Conservation (phyloP, 1,284 basidiomycete genomes). For the Boletus semigastroideus region DNA sequence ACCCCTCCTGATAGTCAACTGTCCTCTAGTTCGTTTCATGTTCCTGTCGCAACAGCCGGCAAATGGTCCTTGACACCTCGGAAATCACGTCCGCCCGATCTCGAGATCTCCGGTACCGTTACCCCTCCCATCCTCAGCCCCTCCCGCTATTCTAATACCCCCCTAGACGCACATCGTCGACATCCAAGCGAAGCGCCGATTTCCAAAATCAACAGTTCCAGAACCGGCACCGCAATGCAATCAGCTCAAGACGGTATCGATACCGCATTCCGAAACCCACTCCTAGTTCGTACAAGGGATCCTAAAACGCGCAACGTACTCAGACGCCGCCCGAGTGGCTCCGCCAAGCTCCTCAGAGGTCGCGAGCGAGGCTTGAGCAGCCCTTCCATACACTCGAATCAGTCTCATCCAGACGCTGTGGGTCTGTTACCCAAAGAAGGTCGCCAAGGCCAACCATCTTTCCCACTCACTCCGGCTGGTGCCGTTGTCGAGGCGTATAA, state of each 20-base stretch:
- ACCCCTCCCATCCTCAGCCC: slow-evolving; percentile 4
- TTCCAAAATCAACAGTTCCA: neutral
- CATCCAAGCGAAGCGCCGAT: slow-evolving; percentile 17
- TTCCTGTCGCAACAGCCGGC: neutral
- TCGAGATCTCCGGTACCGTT: slow-evolving; percentile 21
- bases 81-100: slow-evolving; percentile 24
- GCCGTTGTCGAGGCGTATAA: slow-evolving; percentile 60
- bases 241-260: slow-evolving; percentile 1
- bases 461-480: slow-evolving; percentile 53
- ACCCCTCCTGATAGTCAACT: slow-evolving; percentile 12
- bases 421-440: neutral
- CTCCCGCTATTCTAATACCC: neutral
- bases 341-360: slow-evolving; percentile 30
- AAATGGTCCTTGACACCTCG: slow-evolving; percentile 17
- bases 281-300: slow-evolving; percentile 16
- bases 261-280: slow-evolving; percentile 1
- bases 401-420: neutral
- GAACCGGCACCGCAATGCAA: neutral
- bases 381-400: neutral
- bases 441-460: neutral
- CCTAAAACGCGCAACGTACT: slow-evolving; percentile 45
- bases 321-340: slow-evolving; percentile 42
- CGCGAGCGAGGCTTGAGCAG: slow-evolving; percentile 16
- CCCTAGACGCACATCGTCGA: slow-evolving; percentile 21
- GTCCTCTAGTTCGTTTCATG: slow-evolving; percentile 13